Conservation (phyloP, 805 yeast species). For the Blastobotrys parvus region DNA sequence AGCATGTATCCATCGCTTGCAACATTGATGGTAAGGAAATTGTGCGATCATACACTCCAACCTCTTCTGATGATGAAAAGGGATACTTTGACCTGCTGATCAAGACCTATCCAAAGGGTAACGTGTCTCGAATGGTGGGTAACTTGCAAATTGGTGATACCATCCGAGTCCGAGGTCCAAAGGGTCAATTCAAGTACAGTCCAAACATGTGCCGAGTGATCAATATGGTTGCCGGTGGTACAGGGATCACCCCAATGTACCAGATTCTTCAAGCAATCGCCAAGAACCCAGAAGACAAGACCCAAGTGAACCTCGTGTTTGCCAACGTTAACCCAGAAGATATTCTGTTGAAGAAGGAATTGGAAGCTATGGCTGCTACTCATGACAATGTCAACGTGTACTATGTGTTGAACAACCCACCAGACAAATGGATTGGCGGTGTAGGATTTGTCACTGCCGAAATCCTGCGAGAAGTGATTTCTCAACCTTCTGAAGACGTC, state of each 20-base stretch:
- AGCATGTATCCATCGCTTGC: constrained; percentile 79
- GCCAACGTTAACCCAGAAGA: constrained; percentile 77
- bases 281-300: constrained; percentile 65
- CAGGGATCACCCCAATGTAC: constrained; percentile 94
- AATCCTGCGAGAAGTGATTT: constrained; percentile 52
- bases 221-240: constrained; percentile 94
- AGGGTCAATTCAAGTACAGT: constrained; percentile 76
- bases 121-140: constrained; percentile 68
- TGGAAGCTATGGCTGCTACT: constrained; percentile 52
- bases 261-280: constrained; percentile 75
- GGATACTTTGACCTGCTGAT: constrained; percentile 81
- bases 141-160: constrained; percentile 68
- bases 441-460: constrained; percentile 79
- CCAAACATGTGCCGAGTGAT: constrained; percentile 66
- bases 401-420: constrained; percentile 63
- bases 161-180: constrained; percentile 75
- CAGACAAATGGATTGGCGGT: constrained; percentile 70
- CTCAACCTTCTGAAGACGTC: constrained; percentile 49
- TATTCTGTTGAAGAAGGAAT: constrained; percentile 70
- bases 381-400: constrained; percentile 51
- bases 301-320: constrained; percentile 64
- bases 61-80: constrained; percentile 49
- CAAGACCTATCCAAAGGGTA: constrained; percentile 79
- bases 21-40: constrained; percentile 72
- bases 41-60: constrained; percentile 84